These are phyloP conservation scores for Daldinia loculata DNA, from an alignment of 495 filamentous ascomycete genomes.

Conservation along the genomic window DNA sequence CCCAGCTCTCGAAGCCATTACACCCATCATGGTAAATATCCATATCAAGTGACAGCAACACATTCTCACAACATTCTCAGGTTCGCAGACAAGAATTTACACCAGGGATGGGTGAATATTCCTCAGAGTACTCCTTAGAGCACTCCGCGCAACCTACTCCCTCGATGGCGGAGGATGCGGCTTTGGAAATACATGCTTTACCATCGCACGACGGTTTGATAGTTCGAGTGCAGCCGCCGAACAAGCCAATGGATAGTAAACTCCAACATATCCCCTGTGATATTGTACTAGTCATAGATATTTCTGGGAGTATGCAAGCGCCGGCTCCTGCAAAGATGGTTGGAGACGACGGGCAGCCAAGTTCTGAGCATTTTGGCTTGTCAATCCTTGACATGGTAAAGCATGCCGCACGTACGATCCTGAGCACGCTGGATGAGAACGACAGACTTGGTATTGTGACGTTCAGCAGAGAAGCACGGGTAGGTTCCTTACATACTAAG, in stretches of 20 bases:
- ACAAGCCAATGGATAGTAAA: constrained; percentile 26
- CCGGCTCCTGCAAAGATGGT: constrained; percentile 46
- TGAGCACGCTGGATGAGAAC: constrained; percentile 50
- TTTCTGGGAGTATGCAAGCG: constrained; percentile 54
- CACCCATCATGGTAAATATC: constrained; percentile 21
- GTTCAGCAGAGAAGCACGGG: constrained; percentile 44
- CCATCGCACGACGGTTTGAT: constrained; percentile 45
- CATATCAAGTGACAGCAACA: not conserved
- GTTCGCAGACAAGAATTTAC: constrained; percentile 4
- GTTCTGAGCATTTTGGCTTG: constrained; percentile 47
- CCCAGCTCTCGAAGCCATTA: not conserved
- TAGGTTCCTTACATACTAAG: constrained; percentile 7
- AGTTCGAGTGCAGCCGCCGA: constrained; percentile 51
- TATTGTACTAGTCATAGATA: constrained; percentile 58
- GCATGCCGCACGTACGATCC: constrained; percentile 56
- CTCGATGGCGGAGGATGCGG: constrained; percentile 4
- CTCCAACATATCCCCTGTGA: constrained; percentile 53
- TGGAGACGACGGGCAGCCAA: constrained; percentile 24
- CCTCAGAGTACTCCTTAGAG: not conserved
- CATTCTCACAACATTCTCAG: constrained; percentile 17
- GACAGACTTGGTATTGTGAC: constrained; percentile 60
- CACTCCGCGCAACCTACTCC: not conserved
- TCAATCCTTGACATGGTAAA: constrained; percentile 57
- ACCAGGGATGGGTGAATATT: not conserved
- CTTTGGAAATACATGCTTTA: constrained; percentile 47